Base-by-base conservation (phyloP, 2,329 filamentous ascomycete species). In the Teratosphaeria zuluensis region DNA sequence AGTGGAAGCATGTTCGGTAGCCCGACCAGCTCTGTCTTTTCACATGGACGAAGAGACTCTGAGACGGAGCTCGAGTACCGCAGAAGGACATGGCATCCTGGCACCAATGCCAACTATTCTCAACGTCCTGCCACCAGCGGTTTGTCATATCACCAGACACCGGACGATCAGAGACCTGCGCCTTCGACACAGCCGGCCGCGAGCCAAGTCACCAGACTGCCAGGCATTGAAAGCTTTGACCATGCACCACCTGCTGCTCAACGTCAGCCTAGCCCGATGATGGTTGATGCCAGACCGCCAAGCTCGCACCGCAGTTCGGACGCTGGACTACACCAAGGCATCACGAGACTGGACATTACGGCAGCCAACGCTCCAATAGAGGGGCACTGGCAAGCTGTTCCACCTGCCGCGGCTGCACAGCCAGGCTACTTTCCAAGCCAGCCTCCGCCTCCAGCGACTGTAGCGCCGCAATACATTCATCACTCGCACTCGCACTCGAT, bases 211-310 rank as follows among this genome's bases (percentile, higher is more conserved):
- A 78, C 90, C 14, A 84, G 90, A 46, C 80, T 96, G 14, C 92
- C 92, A 0, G 91, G 92, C 14, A 96, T 96, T 64, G 90, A 95
- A 71, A 95, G 90, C 16, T 96, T 96, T 66, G 90, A 92, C 68
- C 86, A 89, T 58, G 78, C 89, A 28, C 87, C 84, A 30, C 81
- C 82, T 59, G 82, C 81, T 21, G 81, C 84, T 0, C 60, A 72
- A 78, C 81, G 84, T 54, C 83, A 86, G 53, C 79, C 83, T 1
- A 91, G 89, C 56, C 89, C 90, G 0, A 92, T 94, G 89, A 82
- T 88, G 68, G 75, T 91, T 9, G 90, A 95, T 64, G 68, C 64
- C 33, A 59, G 67, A 30, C 68, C 69, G 28, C 60, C 63, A n/a
- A 69, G 74, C 51, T 77, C 77, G 3, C 71, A 35, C 72, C 81